A percentile compares a stretch with the other conserved stretches of the same genome.
These are phyloP conservation scores for Leishmania lainsoni DNA, from an alignment of 208 protist species.

Conservation along the genomic window DNA sequence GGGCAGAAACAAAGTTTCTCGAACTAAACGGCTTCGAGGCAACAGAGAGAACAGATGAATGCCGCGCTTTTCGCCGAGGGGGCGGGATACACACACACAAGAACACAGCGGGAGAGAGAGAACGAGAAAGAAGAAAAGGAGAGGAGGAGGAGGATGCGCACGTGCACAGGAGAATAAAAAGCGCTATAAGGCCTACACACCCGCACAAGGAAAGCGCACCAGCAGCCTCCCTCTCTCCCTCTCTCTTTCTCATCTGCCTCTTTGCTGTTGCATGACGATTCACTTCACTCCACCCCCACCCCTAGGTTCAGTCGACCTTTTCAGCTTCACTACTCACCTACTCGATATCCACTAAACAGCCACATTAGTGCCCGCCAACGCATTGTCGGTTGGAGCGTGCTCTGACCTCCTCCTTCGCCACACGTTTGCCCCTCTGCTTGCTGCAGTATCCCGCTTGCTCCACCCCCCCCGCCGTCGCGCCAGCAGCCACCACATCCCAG, in stretches of 20 bases:
- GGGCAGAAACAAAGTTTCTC: no score
- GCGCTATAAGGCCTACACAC: not conserved
- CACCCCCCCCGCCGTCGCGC: not conserved
- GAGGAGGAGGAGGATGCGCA: no score
- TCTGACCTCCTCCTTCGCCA: not conserved
- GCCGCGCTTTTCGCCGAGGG: not conserved
- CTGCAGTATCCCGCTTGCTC: not conserved
- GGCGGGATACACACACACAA: not conserved
- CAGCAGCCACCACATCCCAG: not conserved
- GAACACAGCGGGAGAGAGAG: no score
- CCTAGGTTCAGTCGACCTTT: not conserved
- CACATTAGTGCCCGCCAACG: not conserved
- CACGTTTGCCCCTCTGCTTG: not conserved
- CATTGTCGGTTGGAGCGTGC: not conserved
- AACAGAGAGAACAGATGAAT: not conserved
- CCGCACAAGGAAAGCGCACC: not conserved
- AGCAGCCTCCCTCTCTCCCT: not conserved
- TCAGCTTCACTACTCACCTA: not conserved
- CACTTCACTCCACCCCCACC: not conserved
- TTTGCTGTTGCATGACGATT: not conserved
- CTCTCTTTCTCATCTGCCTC: not conserved
- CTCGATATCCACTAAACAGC: not conserved
- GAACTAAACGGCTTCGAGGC: not conserved
- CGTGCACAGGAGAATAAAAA: not conserved
- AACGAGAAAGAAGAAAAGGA: not conserved